phyloP scores from a whole-genome alignment of 179 eudicot species.

The Sideroxylon spinosum region DNA sequence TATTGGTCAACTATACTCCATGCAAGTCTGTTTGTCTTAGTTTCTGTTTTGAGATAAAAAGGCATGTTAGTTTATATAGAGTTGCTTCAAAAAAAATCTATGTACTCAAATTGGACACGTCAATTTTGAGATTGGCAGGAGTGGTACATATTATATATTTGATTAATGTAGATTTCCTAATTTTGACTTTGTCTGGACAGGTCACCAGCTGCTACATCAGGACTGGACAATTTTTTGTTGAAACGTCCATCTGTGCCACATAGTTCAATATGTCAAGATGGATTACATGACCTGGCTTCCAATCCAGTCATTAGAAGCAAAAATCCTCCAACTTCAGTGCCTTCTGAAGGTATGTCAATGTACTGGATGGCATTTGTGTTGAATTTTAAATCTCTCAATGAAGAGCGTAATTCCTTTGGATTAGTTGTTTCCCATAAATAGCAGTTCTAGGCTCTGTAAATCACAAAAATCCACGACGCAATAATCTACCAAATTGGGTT shows the following conservation, averaged over 20 bases:
- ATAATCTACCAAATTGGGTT: neutral
- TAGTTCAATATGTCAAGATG: slow-evolving; percentile 56
- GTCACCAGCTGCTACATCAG: slow-evolving; percentile 37
- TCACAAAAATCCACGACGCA: neutral
- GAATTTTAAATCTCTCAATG: neutral
- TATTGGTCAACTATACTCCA: neutral
- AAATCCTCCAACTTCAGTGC: slow-evolving; percentile 25
- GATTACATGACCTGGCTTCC: slow-evolving; percentile 45
- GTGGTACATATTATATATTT: neutral
- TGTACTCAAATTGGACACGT: neutral
- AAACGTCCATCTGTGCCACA: slow-evolving; percentile 64
- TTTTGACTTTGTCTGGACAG: slow-evolving; percentile 24
- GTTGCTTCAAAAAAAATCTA: neutral
- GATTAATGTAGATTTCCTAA: neutral
- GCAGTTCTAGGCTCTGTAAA: neutral
- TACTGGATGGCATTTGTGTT: neutral
- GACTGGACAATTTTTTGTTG: slow-evolving; percentile 47
- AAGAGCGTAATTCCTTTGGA: neutral
- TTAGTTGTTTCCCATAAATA: neutral
- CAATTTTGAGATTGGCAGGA: neutral
- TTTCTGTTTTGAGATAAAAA: neutral
- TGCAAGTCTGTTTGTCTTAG: neutral
- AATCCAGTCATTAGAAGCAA: slow-evolving; percentile 46
- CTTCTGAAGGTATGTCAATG: slow-evolving; percentile 57
- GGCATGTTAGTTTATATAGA: neutral